phyloP scores from a whole-genome alignment of 805 yeast species.

The Kluyveromyces lactis region DNA sequence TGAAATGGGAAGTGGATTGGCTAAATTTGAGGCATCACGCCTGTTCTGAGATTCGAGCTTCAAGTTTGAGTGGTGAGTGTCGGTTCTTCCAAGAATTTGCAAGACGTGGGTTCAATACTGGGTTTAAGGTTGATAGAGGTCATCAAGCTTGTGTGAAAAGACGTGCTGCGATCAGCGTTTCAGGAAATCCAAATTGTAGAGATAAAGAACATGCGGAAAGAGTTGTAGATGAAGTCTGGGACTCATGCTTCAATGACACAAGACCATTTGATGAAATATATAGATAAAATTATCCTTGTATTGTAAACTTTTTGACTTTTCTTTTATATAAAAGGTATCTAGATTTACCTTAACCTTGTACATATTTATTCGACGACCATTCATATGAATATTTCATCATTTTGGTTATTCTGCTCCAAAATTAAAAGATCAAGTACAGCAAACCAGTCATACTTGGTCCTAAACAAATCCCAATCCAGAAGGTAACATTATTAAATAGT shows the following conservation, averaged over 20 bases:
- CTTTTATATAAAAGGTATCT: too few relatives aligned
- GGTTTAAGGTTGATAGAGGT: slow-evolving; percentile 57
- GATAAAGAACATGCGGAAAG: slow-evolving; percentile 64
- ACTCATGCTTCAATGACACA: slow-evolving; percentile 88
- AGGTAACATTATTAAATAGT: slow-evolving; percentile 67
- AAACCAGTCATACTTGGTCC: slow-evolving; percentile 89
- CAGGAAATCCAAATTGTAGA: slow-evolving; percentile 78
- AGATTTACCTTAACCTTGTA: too few relatives aligned
- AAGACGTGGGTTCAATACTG: slow-evolving; percentile 25
- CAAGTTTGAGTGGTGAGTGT: slow-evolving; percentile 91
- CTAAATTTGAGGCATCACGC: slow-evolving; percentile 84
- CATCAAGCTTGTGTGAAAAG: slow-evolving; percentile 88
- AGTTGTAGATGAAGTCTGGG: slow-evolving; percentile 83
- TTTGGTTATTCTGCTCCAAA: too few relatives aligned
- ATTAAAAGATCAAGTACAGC: slow-evolving; percentile 65
- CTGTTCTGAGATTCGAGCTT: slow-evolving; percentile 92
- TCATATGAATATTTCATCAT: too few relatives aligned
- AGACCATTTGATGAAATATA: slow-evolving; percentile 93
- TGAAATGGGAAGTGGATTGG: slow-evolving; percentile 85
- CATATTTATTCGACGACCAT: too few relatives aligned
- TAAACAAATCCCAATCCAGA: slow-evolving; percentile 85
- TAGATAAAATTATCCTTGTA: slow-evolving; percentile 32
- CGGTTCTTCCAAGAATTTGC: slow-evolving; percentile 78
- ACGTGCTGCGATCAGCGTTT: slow-evolving; percentile 77
- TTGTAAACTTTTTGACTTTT: not conserved